phyloP scores from a whole-genome alignment of 1,284 basidiomycete genomes.

The Cutaneotrichosporon arboriforme region DNA sequence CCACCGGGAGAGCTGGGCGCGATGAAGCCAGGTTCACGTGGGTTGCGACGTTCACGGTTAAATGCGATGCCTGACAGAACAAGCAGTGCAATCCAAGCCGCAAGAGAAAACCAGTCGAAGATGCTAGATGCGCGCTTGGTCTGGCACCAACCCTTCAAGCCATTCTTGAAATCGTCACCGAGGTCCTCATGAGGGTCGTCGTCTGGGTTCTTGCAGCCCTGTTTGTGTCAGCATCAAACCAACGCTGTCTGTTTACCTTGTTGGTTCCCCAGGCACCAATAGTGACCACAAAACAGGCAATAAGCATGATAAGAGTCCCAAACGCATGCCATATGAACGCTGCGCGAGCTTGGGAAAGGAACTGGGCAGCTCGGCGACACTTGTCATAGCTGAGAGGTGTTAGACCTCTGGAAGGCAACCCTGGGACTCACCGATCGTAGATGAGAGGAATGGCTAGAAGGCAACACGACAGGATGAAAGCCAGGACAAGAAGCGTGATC shows the following conservation, averaged over 20 bases:
- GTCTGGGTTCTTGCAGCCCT: constrained; percentile 71
- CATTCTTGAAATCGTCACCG: constrained; percentile 65
- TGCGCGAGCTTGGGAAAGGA: constrained; percentile 71
- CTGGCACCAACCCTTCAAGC: constrained; percentile 70
- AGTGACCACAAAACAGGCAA: constrained; percentile 59
- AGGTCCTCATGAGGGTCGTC: constrained; percentile 56
- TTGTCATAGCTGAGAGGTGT: constrained; percentile 55
- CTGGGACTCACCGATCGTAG: constrained; percentile 63
- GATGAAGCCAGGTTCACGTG: constrained; percentile 34
- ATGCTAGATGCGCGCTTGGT: constrained; percentile 81
- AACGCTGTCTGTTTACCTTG: constrained; percentile 15
- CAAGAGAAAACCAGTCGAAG: constrained; percentile 64
- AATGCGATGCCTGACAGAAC: constrained; percentile 32
- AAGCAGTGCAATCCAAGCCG: constrained; percentile 31
- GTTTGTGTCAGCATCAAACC: constrained; percentile 22
- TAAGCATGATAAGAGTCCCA: constrained; percentile 60
- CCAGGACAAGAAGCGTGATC: constrained; percentile 69
- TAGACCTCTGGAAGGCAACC: too few species aligned
- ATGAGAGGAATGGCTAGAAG: constrained; percentile 70
- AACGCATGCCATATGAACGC: constrained; percentile 68
- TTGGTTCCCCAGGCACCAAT: constrained; percentile 23
- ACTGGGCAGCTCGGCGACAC: constrained; percentile 65
- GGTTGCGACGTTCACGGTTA: constrained; percentile 28
- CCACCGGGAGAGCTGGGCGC: constrained; percentile 20
- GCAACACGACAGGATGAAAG: constrained; percentile 65